A percentile compares a stretch with the other conserved stretches of the same genome.
Evolutionary conservation across 169 alveolate species (phyloP).

Genomic region (Plasmodium reichenowi): DNA sequence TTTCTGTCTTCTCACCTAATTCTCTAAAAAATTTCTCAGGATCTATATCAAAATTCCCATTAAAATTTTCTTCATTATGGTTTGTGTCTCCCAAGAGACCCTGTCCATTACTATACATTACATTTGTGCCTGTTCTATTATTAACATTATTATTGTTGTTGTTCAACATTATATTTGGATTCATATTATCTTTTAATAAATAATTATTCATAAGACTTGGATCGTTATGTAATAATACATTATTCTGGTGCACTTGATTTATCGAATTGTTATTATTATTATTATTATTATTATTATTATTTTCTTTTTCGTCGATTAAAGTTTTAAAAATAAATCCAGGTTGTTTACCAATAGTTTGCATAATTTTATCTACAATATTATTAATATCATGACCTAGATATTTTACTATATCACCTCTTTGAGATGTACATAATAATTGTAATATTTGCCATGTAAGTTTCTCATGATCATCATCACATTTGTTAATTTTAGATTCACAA

Average conservation of each 20-base stretch:
- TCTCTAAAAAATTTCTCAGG: constrained; percentile 84
- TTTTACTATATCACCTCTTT: constrained; percentile 61
- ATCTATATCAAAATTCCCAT: constrained; percentile 52
- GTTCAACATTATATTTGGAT: neutral
- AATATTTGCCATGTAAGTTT: constrained; percentile 71
- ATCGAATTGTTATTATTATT: no score
- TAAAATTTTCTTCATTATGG: neutral
- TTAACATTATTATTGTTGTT: neutral
- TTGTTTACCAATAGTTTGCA: constrained; percentile 31
- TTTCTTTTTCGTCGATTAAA: neutral
- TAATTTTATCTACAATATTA: constrained; percentile 19
- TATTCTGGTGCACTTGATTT: neutral
- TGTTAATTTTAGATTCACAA: constrained; percentile 47
- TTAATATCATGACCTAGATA: constrained; percentile 67
- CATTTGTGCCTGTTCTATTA: neutral
- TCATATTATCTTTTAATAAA: neutral
- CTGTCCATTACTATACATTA: neutral
- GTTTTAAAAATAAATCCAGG: constrained; percentile 72
- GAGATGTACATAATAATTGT: constrained; percentile 51
- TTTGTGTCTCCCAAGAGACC: neutral
- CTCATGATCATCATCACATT: constrained; percentile 67
- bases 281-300: neutral
- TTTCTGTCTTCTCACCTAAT: constrained; percentile 78
- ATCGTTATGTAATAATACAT: neutral
- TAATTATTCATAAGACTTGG: neutral